Conservation (phyloP, 352 stramenopile species). For the Thraustochytrium sp. region DNA sequence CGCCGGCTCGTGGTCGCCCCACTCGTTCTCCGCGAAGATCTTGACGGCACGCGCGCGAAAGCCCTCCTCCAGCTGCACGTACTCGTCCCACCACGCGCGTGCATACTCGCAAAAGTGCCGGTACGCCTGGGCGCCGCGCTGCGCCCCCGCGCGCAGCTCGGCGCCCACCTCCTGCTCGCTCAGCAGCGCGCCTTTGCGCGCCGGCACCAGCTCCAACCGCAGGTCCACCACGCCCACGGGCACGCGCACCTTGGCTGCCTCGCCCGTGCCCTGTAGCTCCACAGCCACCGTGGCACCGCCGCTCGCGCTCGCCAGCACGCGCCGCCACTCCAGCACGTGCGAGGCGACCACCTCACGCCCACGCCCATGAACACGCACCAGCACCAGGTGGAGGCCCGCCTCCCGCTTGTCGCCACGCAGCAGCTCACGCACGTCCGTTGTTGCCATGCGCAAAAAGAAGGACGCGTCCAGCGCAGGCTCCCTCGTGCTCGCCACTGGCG, state of each 20-base stretch:
- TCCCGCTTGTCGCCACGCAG: neutral
- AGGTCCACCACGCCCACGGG: conserved; percentile 60
- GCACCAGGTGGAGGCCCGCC: neutral
- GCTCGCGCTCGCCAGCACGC: conserved; percentile 60
- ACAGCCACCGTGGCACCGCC: conserved; percentile 64
- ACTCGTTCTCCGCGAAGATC: conserved; percentile 76
- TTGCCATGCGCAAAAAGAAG: conserved; percentile 3
- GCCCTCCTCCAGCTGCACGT: conserved; percentile 27
- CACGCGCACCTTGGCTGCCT: conserved; percentile 63
- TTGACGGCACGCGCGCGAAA: conserved; percentile 60
- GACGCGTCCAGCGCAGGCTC: conserved; percentile 13
- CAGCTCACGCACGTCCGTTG: neutral
- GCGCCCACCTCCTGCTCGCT: conserved; percentile 53
- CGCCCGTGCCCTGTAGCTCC: conserved; percentile 60
- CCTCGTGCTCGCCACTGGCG: neutral
- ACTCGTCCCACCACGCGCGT: conserved; percentile 74
- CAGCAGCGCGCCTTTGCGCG: conserved; percentile 52
- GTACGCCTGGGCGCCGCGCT: conserved; percentile 58
- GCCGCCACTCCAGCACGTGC: conserved; percentile 67
- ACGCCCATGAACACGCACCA: too few species aligned
- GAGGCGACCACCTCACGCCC: conserved; percentile 67
- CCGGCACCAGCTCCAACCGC: conserved; percentile 62
- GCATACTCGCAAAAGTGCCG: conserved; percentile 71
- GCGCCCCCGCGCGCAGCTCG: conserved; percentile 60
- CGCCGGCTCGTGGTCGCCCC: conserved; percentile 65